Evolutionary conservation across 352 stramenopile species (phyloP).

Genomic region (Pythium aquatile): DNA sequence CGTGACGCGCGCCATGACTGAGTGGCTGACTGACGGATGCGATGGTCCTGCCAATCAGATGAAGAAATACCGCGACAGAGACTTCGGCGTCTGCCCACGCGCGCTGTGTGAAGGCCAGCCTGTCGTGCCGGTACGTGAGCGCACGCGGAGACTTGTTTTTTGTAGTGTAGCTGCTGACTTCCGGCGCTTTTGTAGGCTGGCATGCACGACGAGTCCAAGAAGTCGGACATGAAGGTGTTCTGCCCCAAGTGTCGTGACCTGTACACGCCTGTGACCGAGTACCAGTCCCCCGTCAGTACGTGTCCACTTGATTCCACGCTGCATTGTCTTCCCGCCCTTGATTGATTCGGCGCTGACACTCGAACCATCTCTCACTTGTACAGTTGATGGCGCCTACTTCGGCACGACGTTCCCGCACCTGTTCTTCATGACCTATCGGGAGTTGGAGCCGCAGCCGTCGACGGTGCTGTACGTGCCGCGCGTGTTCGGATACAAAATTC

Average conservation of each 20-base stretch:
- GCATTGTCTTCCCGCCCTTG: not conserved
- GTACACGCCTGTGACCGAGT: slow-evolving; percentile 84
- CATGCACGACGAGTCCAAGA: slow-evolving; percentile 87
- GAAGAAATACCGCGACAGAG: slow-evolving; percentile 88
- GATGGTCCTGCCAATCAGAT: slow-evolving; percentile 34
- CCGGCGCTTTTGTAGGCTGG: slow-evolving; percentile 43
- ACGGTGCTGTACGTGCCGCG: slow-evolving; percentile 87
- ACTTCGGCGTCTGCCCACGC: slow-evolving; percentile 86
- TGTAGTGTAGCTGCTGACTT: not conserved
- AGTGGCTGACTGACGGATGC: not conserved
- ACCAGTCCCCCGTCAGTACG: slow-evolving; percentile 81
- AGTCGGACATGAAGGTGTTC: slow-evolving; percentile 90
- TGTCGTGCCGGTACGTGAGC: slow-evolving; percentile 67
- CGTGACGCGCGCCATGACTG: not conserved
- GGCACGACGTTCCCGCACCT: slow-evolving; percentile 98
- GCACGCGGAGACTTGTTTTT: not conserved
- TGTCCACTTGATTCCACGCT: slow-evolving; percentile 10
- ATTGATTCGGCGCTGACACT: not conserved
- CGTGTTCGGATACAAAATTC: slow-evolving; percentile 93
- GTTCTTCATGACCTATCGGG: slow-evolving; percentile 98
- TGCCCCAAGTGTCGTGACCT: slow-evolving; percentile 88
- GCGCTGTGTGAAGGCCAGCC: slow-evolving; percentile 81
- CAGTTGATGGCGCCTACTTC: slow-evolving; percentile 97
- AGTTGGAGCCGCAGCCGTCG: slow-evolving; percentile 81
- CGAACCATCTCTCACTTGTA: not conserved